A percentile compares a stretch with the other conserved stretches of the same genome.
Conservation (phyloP, 2,329 filamentous ascomycete species). For the Alternaria incomplexa region DNA sequence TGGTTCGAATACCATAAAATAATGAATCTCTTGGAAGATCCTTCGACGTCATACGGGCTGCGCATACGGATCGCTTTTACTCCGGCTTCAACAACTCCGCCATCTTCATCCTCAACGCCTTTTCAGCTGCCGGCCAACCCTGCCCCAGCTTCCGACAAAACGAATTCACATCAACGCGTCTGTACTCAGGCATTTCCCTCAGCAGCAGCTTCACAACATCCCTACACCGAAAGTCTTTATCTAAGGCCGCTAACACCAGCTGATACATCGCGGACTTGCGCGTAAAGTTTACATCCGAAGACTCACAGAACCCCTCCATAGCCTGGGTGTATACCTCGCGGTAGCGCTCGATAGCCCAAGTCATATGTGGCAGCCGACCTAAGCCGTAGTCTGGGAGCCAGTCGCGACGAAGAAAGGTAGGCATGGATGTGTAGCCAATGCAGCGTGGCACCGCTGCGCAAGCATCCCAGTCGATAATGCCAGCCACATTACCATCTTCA, state of each 20-base stretch:
- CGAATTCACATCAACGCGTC: not conserved
- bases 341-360: slow-evolving; percentile 13
- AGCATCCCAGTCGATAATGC: slow-evolving; percentile 32
- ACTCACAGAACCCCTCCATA: slow-evolving; percentile 6
- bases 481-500: slow-evolving; percentile 21
- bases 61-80: not conserved
- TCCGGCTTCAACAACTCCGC: not conserved
- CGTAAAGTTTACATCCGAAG: slow-evolving; percentile 17
- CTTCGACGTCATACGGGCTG: not conserved
- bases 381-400: slow-evolving; percentile 4
- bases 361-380: not conserved
- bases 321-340: slow-evolving; percentile 19
- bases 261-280: slow-evolving; percentile 16
- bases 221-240: not conserved
- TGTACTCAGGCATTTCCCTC: slow-evolving; percentile 7
- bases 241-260: slow-evolving; percentile 1
- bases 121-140: slow-evolving; percentile 10
- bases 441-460: slow-evolving; percentile 17
- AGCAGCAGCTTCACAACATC: slow-evolving; percentile 7
- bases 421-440: slow-evolving; percentile 16
- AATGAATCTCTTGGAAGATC: not conserved
- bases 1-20: not conserved
- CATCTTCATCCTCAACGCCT: slow-evolving; percentile 4
- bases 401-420: slow-evolving; percentile 17
- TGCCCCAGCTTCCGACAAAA: not conserved